phyloP scores from a whole-genome alignment of 1,139 yeast species.

The Meyerozyma guilliermondii region DNA sequence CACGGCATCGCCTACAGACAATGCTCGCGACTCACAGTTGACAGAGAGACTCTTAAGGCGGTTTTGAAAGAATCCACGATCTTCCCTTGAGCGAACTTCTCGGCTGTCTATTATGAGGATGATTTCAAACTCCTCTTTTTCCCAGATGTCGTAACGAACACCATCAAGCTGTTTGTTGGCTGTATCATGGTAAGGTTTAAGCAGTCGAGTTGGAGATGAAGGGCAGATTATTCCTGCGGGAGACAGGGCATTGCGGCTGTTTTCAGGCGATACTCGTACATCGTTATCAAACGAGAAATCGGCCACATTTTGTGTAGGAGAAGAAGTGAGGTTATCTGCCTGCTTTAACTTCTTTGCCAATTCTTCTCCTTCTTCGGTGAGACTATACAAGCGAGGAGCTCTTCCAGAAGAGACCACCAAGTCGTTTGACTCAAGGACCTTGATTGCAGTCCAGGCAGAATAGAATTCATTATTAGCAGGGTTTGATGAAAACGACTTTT shows the following conservation, averaged over 20 bases:
- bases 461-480: slow-evolving; percentile 59
- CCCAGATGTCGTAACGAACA: slow-evolving; percentile 35
- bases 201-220: neutral
- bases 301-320: slow-evolving; percentile 14
- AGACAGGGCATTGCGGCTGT: slow-evolving; percentile 33
- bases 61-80: slow-evolving; percentile 58
- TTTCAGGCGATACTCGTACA: slow-evolving; percentile 22
- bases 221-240: neutral
- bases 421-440: slow-evolving; percentile 57
- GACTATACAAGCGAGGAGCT: slow-evolving; percentile 49
- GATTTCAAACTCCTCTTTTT: slow-evolving; percentile 45
- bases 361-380: slow-evolving; percentile 70
- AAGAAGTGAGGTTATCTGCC: slow-evolving; percentile 35
- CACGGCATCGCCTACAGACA: slow-evolving; percentile 80
- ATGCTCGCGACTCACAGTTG: slow-evolving; percentile 47
- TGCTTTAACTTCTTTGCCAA: slow-evolving; percentile 56
- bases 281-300: slow-evolving; percentile 35
- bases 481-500: slow-evolving; percentile 59
- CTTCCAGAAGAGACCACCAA: slow-evolving; percentile 56
- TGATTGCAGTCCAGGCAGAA: slow-evolving; percentile 77
- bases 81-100: slow-evolving; percentile 60
- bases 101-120: slow-evolving; percentile 72
- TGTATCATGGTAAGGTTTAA: slow-evolving; percentile 17
- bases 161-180: slow-evolving; percentile 17
- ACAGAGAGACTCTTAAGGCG: slow-evolving; percentile 50